Percentiles rank a stretch among this genome's conserved stretches.
Conservation (phyloP, 2,329 filamentous ascomycete species). For the Aspergillus glaucus region DNA sequence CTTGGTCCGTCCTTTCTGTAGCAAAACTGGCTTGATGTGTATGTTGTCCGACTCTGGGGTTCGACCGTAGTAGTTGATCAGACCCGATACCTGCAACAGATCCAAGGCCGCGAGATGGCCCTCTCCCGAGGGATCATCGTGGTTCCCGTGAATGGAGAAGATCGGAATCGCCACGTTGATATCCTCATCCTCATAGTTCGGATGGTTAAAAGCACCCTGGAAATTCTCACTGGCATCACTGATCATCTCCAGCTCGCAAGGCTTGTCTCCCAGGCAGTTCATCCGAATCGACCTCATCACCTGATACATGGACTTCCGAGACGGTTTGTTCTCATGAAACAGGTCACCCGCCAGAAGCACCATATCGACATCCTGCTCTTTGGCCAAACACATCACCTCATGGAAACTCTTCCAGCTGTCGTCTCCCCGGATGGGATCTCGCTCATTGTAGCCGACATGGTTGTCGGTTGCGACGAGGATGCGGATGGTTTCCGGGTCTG, state of each 20-base stretch:
- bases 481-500: conserved; percentile 75
- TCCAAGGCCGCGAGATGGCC: conserved; percentile 88
- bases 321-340: conserved; percentile 97
- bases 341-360: conserved; percentile 89
- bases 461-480: conserved; percentile 94
- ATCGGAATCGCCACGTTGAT: conserved; percentile 97
- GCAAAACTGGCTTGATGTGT: conserved; percentile 77
- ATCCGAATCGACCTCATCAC: conserved; percentile 91
- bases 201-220: conserved; percentile 80
- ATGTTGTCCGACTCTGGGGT: conserved; percentile 92
- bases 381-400: conserved; percentile 85
- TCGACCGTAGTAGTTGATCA: conserved; percentile 94
- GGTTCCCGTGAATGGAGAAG: conserved; percentile 97
- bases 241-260: conserved; percentile 88
- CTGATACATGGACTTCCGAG: conserved; percentile 90
- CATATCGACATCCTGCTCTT: conserved; percentile 91
- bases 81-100: conserved; percentile 78
- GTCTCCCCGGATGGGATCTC: conserved; percentile 87
- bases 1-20: conserved; percentile 92
- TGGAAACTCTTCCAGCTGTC: conserved; percentile 97
- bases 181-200: conserved; percentile 96
- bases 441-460: conserved; percentile 94
- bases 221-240: conserved; percentile 91
- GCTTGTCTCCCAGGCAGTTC: conserved; percentile 92
- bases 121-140: conserved; percentile 96